These are phyloP conservation scores for Verticillium nonalfalfae DNA, from an alignment of 2,329 filamentous ascomycete species.

Conservation along the genomic window DNA sequence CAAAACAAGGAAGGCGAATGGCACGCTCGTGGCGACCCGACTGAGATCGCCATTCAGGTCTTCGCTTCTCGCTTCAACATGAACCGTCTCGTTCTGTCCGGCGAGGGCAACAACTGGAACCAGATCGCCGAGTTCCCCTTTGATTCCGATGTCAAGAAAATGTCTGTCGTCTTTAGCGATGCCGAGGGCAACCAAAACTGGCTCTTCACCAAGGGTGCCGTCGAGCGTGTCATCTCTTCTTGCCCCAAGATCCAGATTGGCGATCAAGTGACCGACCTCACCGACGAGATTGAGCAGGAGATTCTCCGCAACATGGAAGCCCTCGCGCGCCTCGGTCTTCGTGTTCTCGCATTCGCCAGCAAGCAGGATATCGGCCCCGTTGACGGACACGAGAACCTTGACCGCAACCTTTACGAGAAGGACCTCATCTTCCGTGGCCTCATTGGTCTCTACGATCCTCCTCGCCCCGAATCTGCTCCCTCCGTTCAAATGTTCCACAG, in stretches of 20 bases:
- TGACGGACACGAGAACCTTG: slow-evolving; percentile 31
- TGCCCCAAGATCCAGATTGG: slow-evolving; percentile 47
- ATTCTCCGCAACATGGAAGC: slow-evolving; percentile 64
- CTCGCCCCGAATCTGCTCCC: slow-evolving; percentile 58
- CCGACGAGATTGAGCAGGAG: slow-evolving; percentile 44
- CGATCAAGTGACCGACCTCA: slow-evolving; percentile 37
- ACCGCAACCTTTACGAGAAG: slow-evolving; percentile 52
- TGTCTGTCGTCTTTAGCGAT: slow-evolving; percentile 62
- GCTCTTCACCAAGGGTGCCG: slow-evolving; percentile 61
- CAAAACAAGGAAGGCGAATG: slow-evolving; percentile 45
- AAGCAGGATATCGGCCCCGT: slow-evolving; percentile 29
- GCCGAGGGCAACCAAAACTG: slow-evolving; percentile 30
- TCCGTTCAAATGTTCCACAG: slow-evolving; percentile 52
- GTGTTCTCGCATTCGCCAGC: slow-evolving; percentile 61
- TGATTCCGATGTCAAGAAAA: slow-evolving; percentile 69
- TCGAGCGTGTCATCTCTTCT: slow-evolving; percentile 60
- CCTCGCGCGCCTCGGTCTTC: slow-evolving; percentile 59
- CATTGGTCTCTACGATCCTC: slow-evolving; percentile 68
- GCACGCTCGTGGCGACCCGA: slow-evolving; percentile 61
- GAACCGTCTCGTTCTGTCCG: slow-evolving; percentile 48
- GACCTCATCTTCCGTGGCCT: slow-evolving; percentile 61
- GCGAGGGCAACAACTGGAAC: slow-evolving; percentile 43
- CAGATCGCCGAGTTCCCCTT: slow-evolving; percentile 66
- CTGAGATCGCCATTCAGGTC: slow-evolving; percentile 70
- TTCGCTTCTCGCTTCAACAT: slow-evolving; percentile 64